A percentile compares a stretch with the other conserved stretches of the same genome.
Conservation (phyloP, 352 stramenopile species). For the Pythium angustatum region DNA sequence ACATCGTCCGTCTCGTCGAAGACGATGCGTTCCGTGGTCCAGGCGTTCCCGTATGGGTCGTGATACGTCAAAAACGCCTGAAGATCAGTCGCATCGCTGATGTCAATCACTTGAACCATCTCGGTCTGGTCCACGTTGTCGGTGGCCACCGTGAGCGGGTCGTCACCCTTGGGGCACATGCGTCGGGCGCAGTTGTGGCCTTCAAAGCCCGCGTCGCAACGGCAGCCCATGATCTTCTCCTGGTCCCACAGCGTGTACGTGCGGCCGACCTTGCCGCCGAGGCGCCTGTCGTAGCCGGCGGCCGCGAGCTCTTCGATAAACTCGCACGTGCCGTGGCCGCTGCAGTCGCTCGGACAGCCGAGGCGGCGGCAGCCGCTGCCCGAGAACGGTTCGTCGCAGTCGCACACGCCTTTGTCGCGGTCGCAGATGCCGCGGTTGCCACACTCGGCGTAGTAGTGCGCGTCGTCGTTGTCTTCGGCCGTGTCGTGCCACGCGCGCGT, state of each 20-base stretch:
- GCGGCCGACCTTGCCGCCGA: constrained; percentile 29
- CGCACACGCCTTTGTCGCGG: constrained; percentile 62
- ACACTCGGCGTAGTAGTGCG: constrained; percentile 78
- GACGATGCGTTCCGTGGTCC: constrained; percentile 47
- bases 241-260: constrained; percentile 72
- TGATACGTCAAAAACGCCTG: constrained; percentile 61
- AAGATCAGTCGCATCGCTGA: constrained; percentile 17
- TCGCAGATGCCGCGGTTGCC: constrained; percentile 74
- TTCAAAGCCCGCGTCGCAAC: constrained; percentile 52
- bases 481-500: constrained; percentile 55
- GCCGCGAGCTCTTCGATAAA: constrained; percentile 55
- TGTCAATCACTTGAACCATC: constrained; percentile 52
- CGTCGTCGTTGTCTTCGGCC: constrained; percentile 39
- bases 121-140: constrained; percentile 25
- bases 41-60: constrained; percentile 74
- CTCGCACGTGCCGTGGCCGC: constrained; percentile 48
- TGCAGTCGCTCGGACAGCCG: constrained; percentile 45
- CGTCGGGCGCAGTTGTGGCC: constrained; percentile 61
- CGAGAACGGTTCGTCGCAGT: constrained; percentile 61
- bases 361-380: constrained; percentile 65
- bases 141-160: constrained; percentile 51
- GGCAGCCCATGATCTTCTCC: constrained; percentile 73
- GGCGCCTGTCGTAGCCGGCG: constrained; percentile 46
- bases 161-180: constrained; percentile 85
- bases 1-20: no score